These are phyloP conservation scores for Phialocephala sp. DNA, from an alignment of 2,329 filamentous ascomycete species.

Conservation along the genomic window DNA sequence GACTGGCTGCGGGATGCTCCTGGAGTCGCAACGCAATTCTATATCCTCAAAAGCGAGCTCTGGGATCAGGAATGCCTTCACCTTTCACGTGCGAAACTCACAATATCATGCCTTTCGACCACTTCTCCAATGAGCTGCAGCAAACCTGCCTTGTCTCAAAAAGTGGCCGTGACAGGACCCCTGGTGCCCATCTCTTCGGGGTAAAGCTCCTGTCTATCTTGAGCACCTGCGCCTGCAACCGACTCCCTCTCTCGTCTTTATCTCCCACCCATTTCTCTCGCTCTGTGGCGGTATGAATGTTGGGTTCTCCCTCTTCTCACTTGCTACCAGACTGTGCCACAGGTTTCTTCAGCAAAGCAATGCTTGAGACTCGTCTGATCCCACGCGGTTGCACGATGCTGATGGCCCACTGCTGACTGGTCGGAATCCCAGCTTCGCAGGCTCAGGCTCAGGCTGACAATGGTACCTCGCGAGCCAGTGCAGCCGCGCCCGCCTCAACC, in stretches of 20 bases:
- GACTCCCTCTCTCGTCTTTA: not conserved
- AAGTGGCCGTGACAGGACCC: constrained; percentile 20
- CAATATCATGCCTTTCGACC: not conserved
- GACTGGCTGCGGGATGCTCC: not conserved
- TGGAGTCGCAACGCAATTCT: not conserved
- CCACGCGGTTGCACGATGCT: constrained; percentile 31
- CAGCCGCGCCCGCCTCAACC: constrained; percentile 31
- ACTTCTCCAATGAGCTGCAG: constrained; percentile 3
- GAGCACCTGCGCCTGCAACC: constrained; percentile 13
- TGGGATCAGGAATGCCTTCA: not conserved
- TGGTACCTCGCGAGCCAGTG: constrained; percentile 31
- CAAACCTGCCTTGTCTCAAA: constrained; percentile 16
- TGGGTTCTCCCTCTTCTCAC: not conserved
- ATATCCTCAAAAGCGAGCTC: constrained; percentile 6
- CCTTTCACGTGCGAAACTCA: not conserved
- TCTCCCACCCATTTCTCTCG: constrained; percentile 9
- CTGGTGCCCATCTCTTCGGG: constrained; percentile 13
- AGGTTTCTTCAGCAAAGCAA: constrained; percentile 17
- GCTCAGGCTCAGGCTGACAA: constrained; percentile 21
- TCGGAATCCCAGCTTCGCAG: constrained; percentile 8
- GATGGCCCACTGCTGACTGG: constrained; percentile 33
- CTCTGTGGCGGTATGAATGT: constrained; percentile 1
- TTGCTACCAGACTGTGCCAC: not conserved
- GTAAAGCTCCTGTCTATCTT: constrained; percentile 18
- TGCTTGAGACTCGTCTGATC: constrained; percentile 19